Percentiles rank a stretch among this genome's conserved stretches.
phyloP scores from a whole-genome alignment of 2,329 filamentous ascomycete genomes.

The Exutisphaerella laricina region DNA sequence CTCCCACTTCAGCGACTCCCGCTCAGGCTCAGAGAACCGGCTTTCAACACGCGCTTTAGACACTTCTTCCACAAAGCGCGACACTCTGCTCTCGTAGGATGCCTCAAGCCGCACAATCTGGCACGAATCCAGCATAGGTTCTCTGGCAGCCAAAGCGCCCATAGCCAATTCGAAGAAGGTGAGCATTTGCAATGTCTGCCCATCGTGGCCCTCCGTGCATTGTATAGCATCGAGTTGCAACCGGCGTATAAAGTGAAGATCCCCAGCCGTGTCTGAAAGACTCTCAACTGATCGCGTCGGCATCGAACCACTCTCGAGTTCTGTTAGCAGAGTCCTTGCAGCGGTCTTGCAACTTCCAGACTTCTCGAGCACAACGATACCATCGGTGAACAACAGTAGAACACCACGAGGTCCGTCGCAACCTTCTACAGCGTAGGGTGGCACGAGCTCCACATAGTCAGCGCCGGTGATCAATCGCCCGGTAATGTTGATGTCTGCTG shows the following conservation, averaged over 20 bases:
- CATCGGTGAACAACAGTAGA: slow-evolving; percentile 79
- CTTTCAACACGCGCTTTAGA: slow-evolving; percentile 80
- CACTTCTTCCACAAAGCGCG: slow-evolving; percentile 76
- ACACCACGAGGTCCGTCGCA: slow-evolving; percentile 49
- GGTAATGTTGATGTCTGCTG: slow-evolving; percentile 49
- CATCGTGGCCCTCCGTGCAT: slow-evolving; percentile 25
- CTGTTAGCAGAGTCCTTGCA: slow-evolving; percentile 72
- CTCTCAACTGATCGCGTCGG: slow-evolving; percentile 45
- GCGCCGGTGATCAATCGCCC: slow-evolving; percentile 76
- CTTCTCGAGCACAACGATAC: slow-evolving; percentile 71
- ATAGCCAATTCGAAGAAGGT: slow-evolving; percentile 25
- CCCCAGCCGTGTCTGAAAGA: slow-evolving; percentile 51
- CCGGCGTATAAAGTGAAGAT: slow-evolving; percentile 59
- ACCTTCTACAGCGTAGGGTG: slow-evolving; percentile 57
- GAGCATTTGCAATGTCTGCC: slow-evolving; percentile 25
- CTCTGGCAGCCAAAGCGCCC: slow-evolving; percentile 18
- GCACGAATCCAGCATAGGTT: slow-evolving; percentile 24
- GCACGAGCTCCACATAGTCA: slow-evolving; percentile 70
- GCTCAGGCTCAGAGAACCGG: slow-evolving; percentile 75
- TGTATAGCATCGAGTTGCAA: slow-evolving; percentile 27
- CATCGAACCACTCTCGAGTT: slow-evolving; percentile 69
- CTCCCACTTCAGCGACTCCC: slow-evolving; percentile 75
- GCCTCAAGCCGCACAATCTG: slow-evolving; percentile 62
- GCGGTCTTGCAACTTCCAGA: slow-evolving; percentile 41
- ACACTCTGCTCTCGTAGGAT: slow-evolving; percentile 69